These are phyloP conservation scores for Inga laurina DNA, from an alignment of 306 rosid species.

Conservation along the genomic window DNA sequence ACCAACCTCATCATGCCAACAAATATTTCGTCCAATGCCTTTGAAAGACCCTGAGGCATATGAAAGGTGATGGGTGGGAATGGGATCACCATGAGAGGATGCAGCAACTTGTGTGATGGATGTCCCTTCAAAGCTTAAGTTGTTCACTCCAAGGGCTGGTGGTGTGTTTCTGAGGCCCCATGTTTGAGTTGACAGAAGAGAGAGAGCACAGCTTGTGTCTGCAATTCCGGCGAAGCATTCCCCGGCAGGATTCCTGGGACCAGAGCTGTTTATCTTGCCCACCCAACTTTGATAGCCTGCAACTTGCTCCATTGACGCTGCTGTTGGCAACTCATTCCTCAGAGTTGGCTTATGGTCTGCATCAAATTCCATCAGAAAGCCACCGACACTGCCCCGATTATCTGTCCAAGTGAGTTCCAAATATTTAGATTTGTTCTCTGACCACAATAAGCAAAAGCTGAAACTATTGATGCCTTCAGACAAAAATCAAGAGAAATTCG, in stretches of 20 bases:
- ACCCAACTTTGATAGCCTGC: constrained; percentile 40
- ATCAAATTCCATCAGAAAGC: constrained; percentile 80
- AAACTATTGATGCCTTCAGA: not conserved
- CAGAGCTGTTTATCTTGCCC: constrained; percentile 13
- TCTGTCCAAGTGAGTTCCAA: constrained; percentile 43
- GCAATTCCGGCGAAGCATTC: constrained; percentile 61
- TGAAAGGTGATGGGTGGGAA: constrained; percentile 45
- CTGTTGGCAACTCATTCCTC: constrained; percentile 51
- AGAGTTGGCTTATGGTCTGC: constrained; percentile 56
- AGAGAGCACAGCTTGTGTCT: constrained; percentile 96
- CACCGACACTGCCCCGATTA: constrained; percentile 54
- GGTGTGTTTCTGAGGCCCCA: constrained; percentile 71
- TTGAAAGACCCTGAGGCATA: constrained; percentile 61
- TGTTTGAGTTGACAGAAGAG: constrained; percentile 98
- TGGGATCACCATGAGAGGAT: constrained; percentile 47
- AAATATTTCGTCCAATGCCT: constrained; percentile 48
- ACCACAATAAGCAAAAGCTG: constrained; percentile 6
- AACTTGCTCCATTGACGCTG: constrained; percentile 51
- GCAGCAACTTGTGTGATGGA: constrained; percentile 55
- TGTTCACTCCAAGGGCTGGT: constrained; percentile 55
- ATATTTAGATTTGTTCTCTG: constrained; percentile 3
- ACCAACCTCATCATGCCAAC: constrained; percentile 46
- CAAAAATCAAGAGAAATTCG: not conserved
- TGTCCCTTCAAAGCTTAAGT: constrained; percentile 52
- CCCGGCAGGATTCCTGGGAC: constrained; percentile 58